phyloP scores from a whole-genome alignment of 306 rosid genomes.

The Psophocarpus tetragonolobus region DNA sequence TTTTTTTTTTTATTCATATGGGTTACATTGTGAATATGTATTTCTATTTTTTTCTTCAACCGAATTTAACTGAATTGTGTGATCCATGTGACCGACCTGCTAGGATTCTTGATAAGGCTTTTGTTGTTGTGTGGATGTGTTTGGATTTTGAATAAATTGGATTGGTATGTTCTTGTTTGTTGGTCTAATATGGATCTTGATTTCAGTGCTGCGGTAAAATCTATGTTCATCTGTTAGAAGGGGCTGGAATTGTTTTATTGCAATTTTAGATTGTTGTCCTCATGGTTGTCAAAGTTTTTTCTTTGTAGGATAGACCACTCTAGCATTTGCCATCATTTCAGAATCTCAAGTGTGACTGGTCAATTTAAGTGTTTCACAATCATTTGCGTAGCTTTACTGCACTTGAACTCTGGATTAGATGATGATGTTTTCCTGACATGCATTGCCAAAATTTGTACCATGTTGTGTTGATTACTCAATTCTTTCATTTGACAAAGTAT shows the following conservation, averaged over 20 bases:
- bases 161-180: conserved; percentile 17
- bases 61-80: too few relatives aligned
- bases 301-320: not conserved
- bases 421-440: not conserved
- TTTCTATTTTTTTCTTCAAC: too few relatives aligned
- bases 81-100: too few relatives aligned
- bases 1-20: too few relatives aligned
- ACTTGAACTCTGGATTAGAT: conserved; percentile 14
- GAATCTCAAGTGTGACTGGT: conserved; percentile 32
- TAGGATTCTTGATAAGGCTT: not conserved
- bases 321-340: not conserved
- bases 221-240: not conserved
- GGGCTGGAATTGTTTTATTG: conserved; percentile 10
- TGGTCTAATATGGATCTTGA: conserved; percentile 41
- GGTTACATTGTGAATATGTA: too few relatives aligned
- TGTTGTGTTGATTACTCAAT: not conserved
- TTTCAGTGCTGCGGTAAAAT: conserved; percentile 7
- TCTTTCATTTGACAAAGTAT: conserved; percentile 15
- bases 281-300: conserved; percentile 12
- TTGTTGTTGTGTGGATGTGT: not conserved
- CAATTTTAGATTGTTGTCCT: conserved; percentile 9
- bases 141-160: not conserved
- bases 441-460: not conserved
- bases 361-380: not conserved
- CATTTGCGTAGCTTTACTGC: conserved; percentile 2